Evolutionary conservation across 176 grass and related monocot species (phyloP), one percentile per base, ranked within the genome.

Genomic region (Saccharum officinarum): DNA sequence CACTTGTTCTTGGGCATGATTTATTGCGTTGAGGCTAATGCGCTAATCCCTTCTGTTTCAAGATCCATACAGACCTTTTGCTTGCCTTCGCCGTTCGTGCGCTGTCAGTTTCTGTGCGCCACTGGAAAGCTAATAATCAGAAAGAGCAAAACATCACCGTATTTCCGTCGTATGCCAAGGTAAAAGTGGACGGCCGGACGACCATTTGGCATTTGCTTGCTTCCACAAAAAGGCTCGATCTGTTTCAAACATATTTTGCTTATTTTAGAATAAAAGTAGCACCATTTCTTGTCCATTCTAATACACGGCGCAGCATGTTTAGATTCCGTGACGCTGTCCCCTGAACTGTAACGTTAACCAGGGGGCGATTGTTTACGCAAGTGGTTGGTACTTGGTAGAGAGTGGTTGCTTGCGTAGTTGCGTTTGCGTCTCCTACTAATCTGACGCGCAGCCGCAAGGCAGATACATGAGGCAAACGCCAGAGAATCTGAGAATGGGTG

Each of bases 1-100:
- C 28, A 77, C 88, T 86, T 86, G 78, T 90, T 71, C 17, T 25
- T 23, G 25, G 73, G 54, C 22, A 44, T 71, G 20, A 39, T 28
- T 47, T 47, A 36, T 36, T 36, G 52, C 52, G 6, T 0, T 10
- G 14, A 18, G 20, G 17, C 71, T 77, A 77, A 42, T 81, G 41
- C 64, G 64, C 72, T 67, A 73, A 66, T 82, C 44, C 36, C 71
- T 82, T 86, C 15, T 10, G 22, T 63, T 63, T 31, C 39, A 85
- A 75, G 82, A 77, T 16, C 37, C 4, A 23, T 4, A 23, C 59
- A 4, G 10, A 78, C 83, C 60, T 85, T 85, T 55, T 41, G 61
- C 17, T 42, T 17, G 39, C 78, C 81, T 90, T 82, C 13, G 10
- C 44, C 39, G 39, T 41, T 12, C 59, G 80, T 81, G 69, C 34